Percentiles rank a stretch among this genome's conserved stretches.
phyloP scores from a whole-genome alignment of 179 eudicot species.

The Nepenthes alata region DNA sequence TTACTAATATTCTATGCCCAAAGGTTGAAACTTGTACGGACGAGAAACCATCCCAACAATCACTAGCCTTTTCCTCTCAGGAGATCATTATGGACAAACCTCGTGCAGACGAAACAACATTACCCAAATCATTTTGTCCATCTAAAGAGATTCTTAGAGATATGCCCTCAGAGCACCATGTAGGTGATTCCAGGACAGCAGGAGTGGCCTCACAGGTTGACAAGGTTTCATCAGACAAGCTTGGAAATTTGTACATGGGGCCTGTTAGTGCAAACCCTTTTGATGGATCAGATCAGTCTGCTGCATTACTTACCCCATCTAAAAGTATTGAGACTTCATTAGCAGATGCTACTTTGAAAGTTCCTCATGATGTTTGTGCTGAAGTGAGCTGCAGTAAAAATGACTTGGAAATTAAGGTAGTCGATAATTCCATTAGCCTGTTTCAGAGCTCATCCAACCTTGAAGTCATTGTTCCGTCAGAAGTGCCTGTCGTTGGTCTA shows the following conservation, averaged over 20 bases:
- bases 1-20: neutral
- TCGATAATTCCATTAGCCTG: constrained; percentile 3
- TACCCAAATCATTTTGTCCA: neutral
- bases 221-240: constrained; percentile 7
- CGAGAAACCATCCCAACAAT: constrained; percentile 11
- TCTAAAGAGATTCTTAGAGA: neutral
- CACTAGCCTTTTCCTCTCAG: constrained; percentile 6
- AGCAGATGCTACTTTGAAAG: constrained; percentile 5
- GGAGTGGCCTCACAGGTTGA: constrained; percentile 6
- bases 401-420: constrained; percentile 5
- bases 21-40: constrained; percentile 15
- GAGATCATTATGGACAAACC: constrained; percentile 7
- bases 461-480: constrained; percentile 12
- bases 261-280: constrained; percentile 1
- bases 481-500: constrained; percentile 6
- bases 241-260: constrained; percentile 2
- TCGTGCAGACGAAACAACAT: constrained; percentile 5
- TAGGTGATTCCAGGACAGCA: constrained; percentile 5
- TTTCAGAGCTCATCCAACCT: constrained; percentile 11
- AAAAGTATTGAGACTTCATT: constrained; percentile 4
- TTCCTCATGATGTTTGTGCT: constrained; percentile 1
- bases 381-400: constrained; percentile 8
- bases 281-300: constrained; percentile 6
- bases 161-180: neutral
- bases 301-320: constrained; percentile 1